Evolutionary conservation across 352 stramenopile genomes (phyloP).

Genomic region (Phytophthora chlamydospora): DNA sequence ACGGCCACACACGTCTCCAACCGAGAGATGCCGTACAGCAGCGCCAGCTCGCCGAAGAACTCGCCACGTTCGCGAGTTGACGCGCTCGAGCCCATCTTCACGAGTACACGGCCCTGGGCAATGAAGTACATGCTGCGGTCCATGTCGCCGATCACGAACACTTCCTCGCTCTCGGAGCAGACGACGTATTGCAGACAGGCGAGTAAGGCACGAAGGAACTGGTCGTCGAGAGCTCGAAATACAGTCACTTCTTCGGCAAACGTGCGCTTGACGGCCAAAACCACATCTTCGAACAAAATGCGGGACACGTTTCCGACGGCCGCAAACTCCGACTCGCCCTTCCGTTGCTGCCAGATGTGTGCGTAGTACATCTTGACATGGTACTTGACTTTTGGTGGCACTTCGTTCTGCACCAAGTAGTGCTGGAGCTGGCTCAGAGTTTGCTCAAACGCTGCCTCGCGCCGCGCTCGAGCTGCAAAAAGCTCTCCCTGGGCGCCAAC

Average conservation of each 20-base stretch:
- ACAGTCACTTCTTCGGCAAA: conserved; percentile 59
- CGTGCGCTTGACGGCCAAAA: conserved; percentile 46
- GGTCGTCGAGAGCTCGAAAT: conserved; percentile 61
- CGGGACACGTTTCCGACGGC: conserved; percentile 52
- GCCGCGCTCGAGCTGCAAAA: conserved; percentile 46
- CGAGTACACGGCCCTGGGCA: conserved; percentile 57
- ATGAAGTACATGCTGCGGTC: conserved; percentile 88
- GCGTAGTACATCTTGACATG: conserved; percentile 80
- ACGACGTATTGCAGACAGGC: conserved; percentile 68
- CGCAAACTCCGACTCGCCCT: conserved; percentile 56
- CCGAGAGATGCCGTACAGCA: conserved; percentile 68
- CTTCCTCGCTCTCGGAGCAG: conserved; percentile 66
- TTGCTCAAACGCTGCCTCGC: conserved; percentile 68
- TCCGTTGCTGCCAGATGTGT: conserved; percentile 52
- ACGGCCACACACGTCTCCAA: conserved; percentile 72
- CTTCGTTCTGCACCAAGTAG: conserved; percentile 69
- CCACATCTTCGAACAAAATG: conserved; percentile 62
- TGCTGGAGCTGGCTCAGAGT: conserved; percentile 67
- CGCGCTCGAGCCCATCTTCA: conserved; percentile 58
- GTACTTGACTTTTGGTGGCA: conserved; percentile 63
- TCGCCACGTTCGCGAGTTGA: conserved; percentile 58
- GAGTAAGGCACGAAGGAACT: conserved; percentile 67
- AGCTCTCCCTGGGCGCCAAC: conserved; percentile 64
- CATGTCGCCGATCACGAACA: conserved; percentile 73
- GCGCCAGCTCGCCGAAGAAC: conserved; percentile 63